Evolutionary conservation across 2,329 filamentous ascomycete genomes (phyloP), one percentile per base, ranked within the genome.

Genomic region (Xylaria arbuscula): DNA sequence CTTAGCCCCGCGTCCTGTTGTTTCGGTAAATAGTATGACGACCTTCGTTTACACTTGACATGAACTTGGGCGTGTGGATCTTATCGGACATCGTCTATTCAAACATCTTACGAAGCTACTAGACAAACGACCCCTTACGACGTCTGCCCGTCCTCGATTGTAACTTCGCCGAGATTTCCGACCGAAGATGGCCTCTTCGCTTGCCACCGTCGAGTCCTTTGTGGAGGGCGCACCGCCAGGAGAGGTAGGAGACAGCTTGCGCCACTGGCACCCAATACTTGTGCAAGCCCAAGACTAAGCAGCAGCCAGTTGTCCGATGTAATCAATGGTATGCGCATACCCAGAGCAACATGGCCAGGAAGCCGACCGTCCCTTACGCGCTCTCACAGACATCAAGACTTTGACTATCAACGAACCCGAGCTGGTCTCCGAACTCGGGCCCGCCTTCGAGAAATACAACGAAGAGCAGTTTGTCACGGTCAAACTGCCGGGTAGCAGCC

Each of bases 381-480:
- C 34, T 51, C 48, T 57, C 68, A 70, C 80, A 97, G 96, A 97
- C 79, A 97, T 99, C 85, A 97, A 97, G 81, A 86, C 89, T 59
- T 86, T 99, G 51, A 93, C 94, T 19, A 84, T 88, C 70, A 89
- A 92, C 74, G 89, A 89, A 50, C 88, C 90, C 45, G 83, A 86
- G 64, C 84, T 96, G 70, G 83, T 94, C 64, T 83, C 89, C 68
- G 89, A 92, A 72, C 90, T 98, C 62, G 88, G 86, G 7, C 92
- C 94, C 0, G 94, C 96, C 0, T 97, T 97, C 80, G 86, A 94
- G 82, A 93, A 92, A 81, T 98, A 99, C 87, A 98, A 98, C 76
- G 95, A 99, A 82, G 92, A 94, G 81, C 96, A 99, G 81, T 92
- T 98, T 80, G 83, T 90, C 57, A 94, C 94, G 17, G 91, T 93